Percentiles rank a stretch among this genome's conserved stretches.
phyloP scores from a whole-genome alignment of 2,329 filamentous ascomycete genomes.

The Diaporthe ilicicola region DNA sequence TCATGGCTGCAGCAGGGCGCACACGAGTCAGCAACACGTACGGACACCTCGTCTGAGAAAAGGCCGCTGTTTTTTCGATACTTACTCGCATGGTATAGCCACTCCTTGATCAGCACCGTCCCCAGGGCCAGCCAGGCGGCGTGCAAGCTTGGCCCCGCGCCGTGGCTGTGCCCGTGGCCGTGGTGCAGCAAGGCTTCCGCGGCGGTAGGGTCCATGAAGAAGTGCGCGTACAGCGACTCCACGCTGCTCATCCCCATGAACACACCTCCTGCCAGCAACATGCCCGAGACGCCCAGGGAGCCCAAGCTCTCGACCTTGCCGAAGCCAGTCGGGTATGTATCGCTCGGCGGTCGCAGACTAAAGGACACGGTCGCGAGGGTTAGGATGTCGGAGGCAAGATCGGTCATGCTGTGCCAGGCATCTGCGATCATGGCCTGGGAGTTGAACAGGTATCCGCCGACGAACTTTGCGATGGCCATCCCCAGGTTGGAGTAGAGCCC shows the following conservation, averaged over 20 bases:
- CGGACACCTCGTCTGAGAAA: background rate
- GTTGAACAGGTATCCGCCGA: slow-evolving; percentile 93
- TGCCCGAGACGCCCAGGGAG: slow-evolving; percentile 89
- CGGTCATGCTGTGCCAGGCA: slow-evolving; percentile 93
- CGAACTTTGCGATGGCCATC: slow-evolving; percentile 93
- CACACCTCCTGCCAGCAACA: slow-evolving; percentile 87
- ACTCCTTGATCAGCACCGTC: slow-evolving; percentile 93
- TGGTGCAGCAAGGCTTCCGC: slow-evolving; percentile 63
- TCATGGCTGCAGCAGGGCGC: slow-evolving; percentile 73
- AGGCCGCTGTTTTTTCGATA: slow-evolving; percentile 37
- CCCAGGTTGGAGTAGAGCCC: slow-evolving; percentile 88
- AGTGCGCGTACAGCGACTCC: slow-evolving; percentile 74
- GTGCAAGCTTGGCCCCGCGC: slow-evolving; percentile 81
- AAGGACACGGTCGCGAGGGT: slow-evolving; percentile 94
- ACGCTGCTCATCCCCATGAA: slow-evolving; percentile 89
- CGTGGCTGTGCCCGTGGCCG: slow-evolving; percentile 72
- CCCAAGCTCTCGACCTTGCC: slow-evolving; percentile 98
- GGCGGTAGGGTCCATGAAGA: slow-evolving; percentile 70
- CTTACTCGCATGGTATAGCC: slow-evolving; percentile 95
- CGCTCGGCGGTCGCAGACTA: slow-evolving; percentile 85
- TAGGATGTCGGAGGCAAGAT: slow-evolving; percentile 93
- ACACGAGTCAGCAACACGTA: slow-evolving; percentile 18
- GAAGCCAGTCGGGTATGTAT: slow-evolving; percentile 88
- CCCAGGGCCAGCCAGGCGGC: slow-evolving; percentile 93
- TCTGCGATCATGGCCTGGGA: slow-evolving; percentile 94